Conservation (phyloP, 2,329 filamentous ascomycete species). For the Colletotrichum chrysophilum region DNA sequence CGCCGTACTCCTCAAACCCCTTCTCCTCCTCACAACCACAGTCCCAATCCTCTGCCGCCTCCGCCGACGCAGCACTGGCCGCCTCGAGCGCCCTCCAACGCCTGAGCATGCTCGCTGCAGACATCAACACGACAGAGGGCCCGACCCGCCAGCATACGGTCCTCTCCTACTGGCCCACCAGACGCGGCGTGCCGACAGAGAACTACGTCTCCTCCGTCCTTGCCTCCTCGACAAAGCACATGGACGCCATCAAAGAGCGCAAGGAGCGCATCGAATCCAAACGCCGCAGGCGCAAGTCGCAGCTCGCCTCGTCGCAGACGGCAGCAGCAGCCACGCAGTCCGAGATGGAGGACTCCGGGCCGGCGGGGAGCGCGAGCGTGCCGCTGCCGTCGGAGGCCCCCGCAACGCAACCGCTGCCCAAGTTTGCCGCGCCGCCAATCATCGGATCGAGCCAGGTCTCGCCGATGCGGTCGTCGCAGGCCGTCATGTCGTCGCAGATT, state of each 20-base stretch:
- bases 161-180: slow-evolving; percentile 43
- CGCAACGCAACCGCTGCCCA: slow-evolving; percentile 11
- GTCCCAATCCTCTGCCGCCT: neutral
- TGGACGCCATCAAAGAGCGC: slow-evolving; percentile 37
- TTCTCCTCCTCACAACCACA: neutral
- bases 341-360: slow-evolving; percentile 10
- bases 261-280: slow-evolving; percentile 33
- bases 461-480: neutral
- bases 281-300: slow-evolving; percentile 16
- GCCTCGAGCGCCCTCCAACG: slow-evolving; percentile 17
- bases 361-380: neutral
- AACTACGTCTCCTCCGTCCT: slow-evolving; percentile 45
- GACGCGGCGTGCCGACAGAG: slow-evolving; percentile 37
- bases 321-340: slow-evolving; percentile 4
- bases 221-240: slow-evolving; percentile 37
- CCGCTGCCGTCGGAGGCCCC: neutral
- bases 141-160: slow-evolving; percentile 26
- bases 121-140: neutral
- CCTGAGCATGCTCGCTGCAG: slow-evolving; percentile 18
- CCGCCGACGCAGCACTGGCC: neutral
- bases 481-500: slow-evolving; percentile 25
- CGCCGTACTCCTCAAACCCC: neutral
- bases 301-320: slow-evolving; percentile 4
- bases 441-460: slow-evolving; percentile 13
- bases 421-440: neutral